Conservation (phyloP, 23 red algal genomes). For the Cyanidioschyzon merolae region DNA sequence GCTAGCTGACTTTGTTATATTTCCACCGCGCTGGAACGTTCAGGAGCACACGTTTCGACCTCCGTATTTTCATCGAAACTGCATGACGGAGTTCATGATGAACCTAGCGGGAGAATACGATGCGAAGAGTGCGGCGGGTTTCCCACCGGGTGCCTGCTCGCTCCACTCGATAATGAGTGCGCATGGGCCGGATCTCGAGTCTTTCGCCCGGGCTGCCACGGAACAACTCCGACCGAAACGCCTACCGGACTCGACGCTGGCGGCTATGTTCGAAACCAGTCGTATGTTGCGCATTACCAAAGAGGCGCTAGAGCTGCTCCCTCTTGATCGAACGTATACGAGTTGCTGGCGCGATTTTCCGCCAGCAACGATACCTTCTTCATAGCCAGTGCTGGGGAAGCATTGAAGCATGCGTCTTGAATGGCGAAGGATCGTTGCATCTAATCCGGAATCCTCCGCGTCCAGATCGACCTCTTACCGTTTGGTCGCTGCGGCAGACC, state of each 20-base stretch:
- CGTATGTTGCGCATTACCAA: conserved; percentile 58
- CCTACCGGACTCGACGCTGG: conserved; percentile 27
- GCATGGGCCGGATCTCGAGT: conserved; percentile 60
- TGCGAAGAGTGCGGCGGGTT: conserved; percentile 40
- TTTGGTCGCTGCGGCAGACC: too few species aligned
- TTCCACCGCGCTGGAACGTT: conserved; percentile 51
- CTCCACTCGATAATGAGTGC: conserved; percentile 49
- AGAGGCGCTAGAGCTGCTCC: conserved; percentile 30
- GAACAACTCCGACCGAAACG: conserved; percentile 18
- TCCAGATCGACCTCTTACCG: too few species aligned
- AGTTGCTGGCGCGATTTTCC: conserved; percentile 37
- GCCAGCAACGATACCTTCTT: too few species aligned
- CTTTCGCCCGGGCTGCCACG: conserved; percentile 21
- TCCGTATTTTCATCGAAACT: conserved; percentile 76
- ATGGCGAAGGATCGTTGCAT: too few species aligned
- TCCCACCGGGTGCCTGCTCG: conserved; percentile 50
- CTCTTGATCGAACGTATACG: conserved; percentile 35
- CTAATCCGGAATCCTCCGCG: too few species aligned
- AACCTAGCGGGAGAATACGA: conserved; percentile 49
- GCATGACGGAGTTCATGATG: conserved; percentile 78
- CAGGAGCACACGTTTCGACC: conserved; percentile 65
- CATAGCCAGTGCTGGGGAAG: too few species aligned
- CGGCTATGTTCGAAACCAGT: conserved; percentile 74
- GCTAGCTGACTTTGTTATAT: conserved; percentile 54
- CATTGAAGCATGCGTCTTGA: too few species aligned